Percentiles rank a stretch among this genome's conserved stretches.
phyloP scores from a whole-genome alignment of 73 alveolate species.

The Paraurostyla sp. region DNA sequence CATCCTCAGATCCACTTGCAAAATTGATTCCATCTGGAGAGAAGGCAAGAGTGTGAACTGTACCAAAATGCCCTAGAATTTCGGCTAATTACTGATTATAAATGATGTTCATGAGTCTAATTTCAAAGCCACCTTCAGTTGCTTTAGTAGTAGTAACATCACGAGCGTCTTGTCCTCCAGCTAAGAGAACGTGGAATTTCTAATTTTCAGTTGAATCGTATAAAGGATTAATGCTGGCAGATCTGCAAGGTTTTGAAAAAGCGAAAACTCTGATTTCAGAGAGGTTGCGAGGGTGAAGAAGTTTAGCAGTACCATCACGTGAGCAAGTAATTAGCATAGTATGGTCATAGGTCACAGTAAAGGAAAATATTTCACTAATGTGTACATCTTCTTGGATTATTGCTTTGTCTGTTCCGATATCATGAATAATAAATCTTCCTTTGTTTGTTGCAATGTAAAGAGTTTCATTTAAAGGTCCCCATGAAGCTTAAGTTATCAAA shows the following conservation, averaged over 20 bases:
- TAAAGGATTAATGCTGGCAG: slow-evolving; percentile 82
- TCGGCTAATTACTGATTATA: slow-evolving; percentile 87
- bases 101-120: slow-evolving; percentile 82
- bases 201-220: slow-evolving; percentile 61
- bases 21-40: slow-evolving; percentile 88
- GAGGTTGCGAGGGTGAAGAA: slow-evolving; percentile 79
- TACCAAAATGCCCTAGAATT: slow-evolving; percentile 92
- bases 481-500: slow-evolving; percentile 74
- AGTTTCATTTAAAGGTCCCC: slow-evolving; percentile 80
- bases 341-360: slow-evolving; percentile 79
- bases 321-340: slow-evolving; percentile 87
- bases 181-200: slow-evolving; percentile 87
- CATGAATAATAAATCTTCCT: slow-evolving; percentile 75
- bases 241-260: slow-evolving; percentile 82
- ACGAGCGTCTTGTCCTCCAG: slow-evolving; percentile 95
- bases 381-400: slow-evolving; percentile 69
- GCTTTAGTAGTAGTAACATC: slow-evolving; percentile 88
- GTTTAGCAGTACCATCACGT: slow-evolving; percentile 78
- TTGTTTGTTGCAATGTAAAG: slow-evolving; percentile 76
- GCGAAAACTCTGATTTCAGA: slow-evolving; percentile 71
- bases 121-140: slow-evolving; percentile 86
- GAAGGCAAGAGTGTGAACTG: slow-evolving; percentile 86
- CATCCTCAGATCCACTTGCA: slow-evolving; percentile 91
- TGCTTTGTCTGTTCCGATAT: slow-evolving; percentile 38
- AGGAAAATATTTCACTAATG: slow-evolving; percentile 68